Base-by-base conservation (phyloP, 352 stramenopile genomes). In the Phytophthora colocasiae region DNA sequence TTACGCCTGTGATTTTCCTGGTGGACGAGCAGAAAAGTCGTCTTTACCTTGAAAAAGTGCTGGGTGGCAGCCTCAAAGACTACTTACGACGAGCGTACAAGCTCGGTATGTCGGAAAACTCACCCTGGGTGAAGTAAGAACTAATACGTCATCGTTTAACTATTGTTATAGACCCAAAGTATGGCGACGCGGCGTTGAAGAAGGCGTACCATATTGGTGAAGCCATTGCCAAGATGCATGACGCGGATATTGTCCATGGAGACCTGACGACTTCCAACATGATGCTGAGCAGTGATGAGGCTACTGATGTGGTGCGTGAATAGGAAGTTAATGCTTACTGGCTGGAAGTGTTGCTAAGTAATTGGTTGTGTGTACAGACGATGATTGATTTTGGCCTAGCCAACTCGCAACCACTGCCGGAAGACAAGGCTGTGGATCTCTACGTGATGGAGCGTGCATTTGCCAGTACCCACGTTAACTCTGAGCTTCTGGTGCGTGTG, bases 191-290 rank as follows among this genome's bases (percentile, higher is more conserved):
- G 3, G 90, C 89, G 8, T 39, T 90, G 38, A 67, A 83, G 53
- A 81, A 97, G 32, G 91, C 90, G 52, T 89, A 89, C 52, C 71
- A 84, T 55, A 94, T 98, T 46, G 94, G 94, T 22, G 77, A 77
- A 58, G 79, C 95, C n/a, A 90, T 98, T 61, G 94, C 85, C 31
- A 92, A 90, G 65, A 95, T 98, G 81, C 92, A 98, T 70, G 89
- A 96, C 76, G 78, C 91, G 22, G 90, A 96, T 59, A 89, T 98
- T 64, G 87, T 98, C 48, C 94, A 98, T 63, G 94, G 94, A 46
- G 94, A 98, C 71, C 75, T 98, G 43, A 98, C 92, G 40, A 98
- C 94, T 24, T 98, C 92, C 45, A 98, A 98, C 65, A 90, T 98
- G 70, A 95, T 98, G 87, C 69, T 96, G n/a, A 78, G 71, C 57